Conservation (phyloP, 345 rosid genomes). For the Syzygium aqueum region DNA sequence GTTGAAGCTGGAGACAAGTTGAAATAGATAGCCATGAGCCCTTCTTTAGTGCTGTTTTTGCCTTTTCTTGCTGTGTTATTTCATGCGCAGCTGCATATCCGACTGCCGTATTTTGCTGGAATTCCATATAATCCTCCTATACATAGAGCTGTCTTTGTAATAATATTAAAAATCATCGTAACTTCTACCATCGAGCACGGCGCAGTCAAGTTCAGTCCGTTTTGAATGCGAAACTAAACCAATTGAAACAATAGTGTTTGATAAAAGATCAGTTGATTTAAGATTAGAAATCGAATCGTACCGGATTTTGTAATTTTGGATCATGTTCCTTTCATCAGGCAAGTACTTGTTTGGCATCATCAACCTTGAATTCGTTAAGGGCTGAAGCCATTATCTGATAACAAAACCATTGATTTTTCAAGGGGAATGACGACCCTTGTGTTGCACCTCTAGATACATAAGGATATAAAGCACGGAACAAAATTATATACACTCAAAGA, state of each 20-base stretch:
- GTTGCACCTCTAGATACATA: not conserved
- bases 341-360: not conserved
- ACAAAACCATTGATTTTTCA: too few relatives aligned
- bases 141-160: not conserved
- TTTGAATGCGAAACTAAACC: not conserved
- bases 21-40: not conserved
- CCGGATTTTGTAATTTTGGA: not conserved
- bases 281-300: not conserved
- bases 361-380: not conserved
- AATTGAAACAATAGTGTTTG: not conserved
- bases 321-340: not conserved
- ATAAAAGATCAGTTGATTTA: not conserved
- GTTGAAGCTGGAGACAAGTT: not conserved
- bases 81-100: not conserved
- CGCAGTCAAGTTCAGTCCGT: not conserved
- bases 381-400: too few relatives aligned
- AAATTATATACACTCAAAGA: not conserved
- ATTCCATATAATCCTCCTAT: not conserved
- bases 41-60: not conserved
- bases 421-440: too few relatives aligned
- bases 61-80: not conserved
- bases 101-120: not conserved
- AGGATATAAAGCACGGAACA: not conserved
- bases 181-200: not conserved
- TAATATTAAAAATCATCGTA: not conserved